Evolutionary conservation across 495 filamentous ascomycete genomes (phyloP).

Genomic region (Daldinia bambusicola): DNA sequence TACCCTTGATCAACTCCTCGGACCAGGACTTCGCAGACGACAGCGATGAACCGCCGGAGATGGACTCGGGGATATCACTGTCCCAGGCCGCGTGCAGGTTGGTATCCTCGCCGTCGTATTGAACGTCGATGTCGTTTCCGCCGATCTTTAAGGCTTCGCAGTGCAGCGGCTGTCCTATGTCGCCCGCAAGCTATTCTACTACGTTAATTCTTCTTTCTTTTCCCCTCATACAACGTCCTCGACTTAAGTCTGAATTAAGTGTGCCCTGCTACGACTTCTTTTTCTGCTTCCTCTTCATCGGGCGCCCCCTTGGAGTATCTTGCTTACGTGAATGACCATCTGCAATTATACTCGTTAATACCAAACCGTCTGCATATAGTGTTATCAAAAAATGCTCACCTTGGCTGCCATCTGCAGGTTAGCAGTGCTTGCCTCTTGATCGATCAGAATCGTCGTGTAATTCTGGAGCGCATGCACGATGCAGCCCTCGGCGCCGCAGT

Average conservation of each 20-base stretch:
- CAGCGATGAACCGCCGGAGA: slow-evolving; percentile 59
- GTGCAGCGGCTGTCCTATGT: slow-evolving; percentile 73
- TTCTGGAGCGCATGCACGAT: slow-evolving; percentile 70
- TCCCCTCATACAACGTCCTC: too few species aligned
- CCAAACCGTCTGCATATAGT: not conserved
- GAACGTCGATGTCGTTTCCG: slow-evolving; percentile 69
- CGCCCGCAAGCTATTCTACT: slow-evolving; percentile 62
- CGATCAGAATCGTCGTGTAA: slow-evolving; percentile 55
- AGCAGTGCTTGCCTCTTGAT: slow-evolving; percentile 30
- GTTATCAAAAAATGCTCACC: too few species aligned
- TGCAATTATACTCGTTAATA: slow-evolving; percentile 26
- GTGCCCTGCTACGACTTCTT: not conserved
- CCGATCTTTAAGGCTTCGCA: slow-evolving; percentile 66
- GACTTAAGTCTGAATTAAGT: too few species aligned
- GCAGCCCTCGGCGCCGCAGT: slow-evolving; percentile 69
- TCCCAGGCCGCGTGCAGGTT: slow-evolving; percentile 75
- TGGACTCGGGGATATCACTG: slow-evolving; percentile 68
- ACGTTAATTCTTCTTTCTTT: slow-evolving; percentile 7
- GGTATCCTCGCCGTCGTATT: slow-evolving; percentile 61
- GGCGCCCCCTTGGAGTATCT: slow-evolving; percentile 1
- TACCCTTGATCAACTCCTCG: slow-evolving; percentile 45
- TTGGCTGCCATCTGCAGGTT: slow-evolving; percentile 46
- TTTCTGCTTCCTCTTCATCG: not conserved
- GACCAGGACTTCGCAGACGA: slow-evolving; percentile 54
- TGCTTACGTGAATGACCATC: slow-evolving; percentile 66